Base-by-base conservation (phyloP, 495 filamentous ascomycete genomes). In the Penicillium robsamsonii region DNA sequence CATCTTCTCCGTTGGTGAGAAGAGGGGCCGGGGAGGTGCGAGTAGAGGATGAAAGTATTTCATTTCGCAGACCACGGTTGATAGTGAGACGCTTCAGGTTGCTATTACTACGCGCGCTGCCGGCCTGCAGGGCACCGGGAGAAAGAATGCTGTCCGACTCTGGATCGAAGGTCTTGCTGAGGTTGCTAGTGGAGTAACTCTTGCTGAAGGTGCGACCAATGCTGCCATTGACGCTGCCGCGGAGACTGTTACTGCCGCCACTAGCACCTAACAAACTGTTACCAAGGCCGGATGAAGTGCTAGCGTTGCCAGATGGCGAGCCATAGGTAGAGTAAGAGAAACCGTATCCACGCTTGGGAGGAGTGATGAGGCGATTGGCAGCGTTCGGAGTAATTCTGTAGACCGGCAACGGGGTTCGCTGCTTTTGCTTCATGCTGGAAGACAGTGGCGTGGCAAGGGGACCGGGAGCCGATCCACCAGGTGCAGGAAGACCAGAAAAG, bases 241-340 rank as follows among this genome's bases (percentile, higher is more conserved):
- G 70, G 35, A 76, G 54, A 46, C 70, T 67, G 31, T 48, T 63
- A 40, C 58, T 87, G 29, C 85, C 80, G 35, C 33, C 43, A 8
- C 60, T 44, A 42, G 46, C 46, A 29, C 81, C 81, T n/a, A 91
- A 66, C 13, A 92, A 72, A 59, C 85, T 88, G 66, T 80, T 81
- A 46, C 83, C 81, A 31, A 87, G 74, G 3, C 81, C 81, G 30
- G 82, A 83, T 18, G 88, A 85, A 33, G 90, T 90, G 70, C 86
- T 88, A 17, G 79, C 81, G 13, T 81, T 80, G 69, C 87, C 92
- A 35, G 81, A 81, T 4, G 92, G 91, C 9, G 88, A 91, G 25
- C 88, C 89, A 63, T 94, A 96, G 25, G 84, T 90, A 53, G 90
- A 95, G 70, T 95, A 96, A 7, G 87, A 88, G 71, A 96, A 95